A percentile compares a stretch with the other conserved stretches of the same genome.
Evolutionary conservation across 352 stramenopile species (phyloP).

Genomic region (Globisporangium okanoganense): DNA sequence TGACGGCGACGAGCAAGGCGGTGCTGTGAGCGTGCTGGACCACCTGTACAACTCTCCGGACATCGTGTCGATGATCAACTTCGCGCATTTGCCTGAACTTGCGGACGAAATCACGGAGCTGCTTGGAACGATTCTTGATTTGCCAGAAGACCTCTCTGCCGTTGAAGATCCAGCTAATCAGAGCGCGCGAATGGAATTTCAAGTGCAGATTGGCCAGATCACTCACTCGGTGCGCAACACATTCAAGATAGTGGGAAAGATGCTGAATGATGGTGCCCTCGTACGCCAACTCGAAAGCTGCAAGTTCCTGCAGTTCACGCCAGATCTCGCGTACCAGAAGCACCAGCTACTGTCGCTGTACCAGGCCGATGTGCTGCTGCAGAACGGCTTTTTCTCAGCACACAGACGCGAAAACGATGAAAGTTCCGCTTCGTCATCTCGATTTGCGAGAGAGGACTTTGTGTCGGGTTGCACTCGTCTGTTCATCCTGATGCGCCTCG

Average conservation of each 20-base stretch:
- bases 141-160: slow-evolving; percentile 64
- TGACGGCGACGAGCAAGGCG: slow-evolving; percentile 36
- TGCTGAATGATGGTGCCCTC: slow-evolving; percentile 49
- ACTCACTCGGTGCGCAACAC: slow-evolving; percentile 48
- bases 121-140: slow-evolving; percentile 68
- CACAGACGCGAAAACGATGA: slow-evolving; percentile 27
- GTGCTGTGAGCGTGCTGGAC: slow-evolving; percentile 51
- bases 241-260: slow-evolving; percentile 45
- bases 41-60: slow-evolving; percentile 59
- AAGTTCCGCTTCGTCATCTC: slow-evolving; percentile 27
- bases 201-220: slow-evolving; percentile 64
- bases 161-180: slow-evolving; percentile 42
- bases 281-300: slow-evolving; percentile 50
- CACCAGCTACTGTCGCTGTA: slow-evolving; percentile 67
- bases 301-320: slow-evolving; percentile 54
- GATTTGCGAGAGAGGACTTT: slow-evolving; percentile 58
- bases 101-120: slow-evolving; percentile 71
- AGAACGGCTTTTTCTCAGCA: slow-evolving; percentile 49
- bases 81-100: slow-evolving; percentile 53
- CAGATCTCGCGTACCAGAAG: slow-evolving; percentile 64
- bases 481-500: slow-evolving; percentile 76
- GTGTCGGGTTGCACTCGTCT: slow-evolving; percentile 72
- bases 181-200: slow-evolving; percentile 54
- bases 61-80: slow-evolving; percentile 52
- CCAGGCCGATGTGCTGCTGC: slow-evolving; percentile 52